phyloP scores from a whole-genome alignment of 805 yeast genomes.

The Wickerhamomyces hampshirensis region DNA sequence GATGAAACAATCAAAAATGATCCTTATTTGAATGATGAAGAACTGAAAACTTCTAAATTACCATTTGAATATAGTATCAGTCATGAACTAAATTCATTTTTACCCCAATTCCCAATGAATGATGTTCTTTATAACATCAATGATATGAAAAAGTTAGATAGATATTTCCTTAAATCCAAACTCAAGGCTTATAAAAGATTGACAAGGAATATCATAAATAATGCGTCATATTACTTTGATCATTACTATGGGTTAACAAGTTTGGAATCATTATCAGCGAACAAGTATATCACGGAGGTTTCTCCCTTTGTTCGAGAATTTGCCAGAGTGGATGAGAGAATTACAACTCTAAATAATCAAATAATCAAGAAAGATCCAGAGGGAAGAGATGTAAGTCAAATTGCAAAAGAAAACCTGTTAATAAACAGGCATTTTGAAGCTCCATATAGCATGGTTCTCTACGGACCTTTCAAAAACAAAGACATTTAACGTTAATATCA shows the following conservation, averaged over 20 bases:
- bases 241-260: constrained; percentile 6
- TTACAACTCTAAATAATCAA: constrained; percentile 2
- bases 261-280: constrained; percentile 11
- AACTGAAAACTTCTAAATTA: constrained; percentile 26
- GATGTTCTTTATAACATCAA: neutral
- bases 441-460: neutral
- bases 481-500: neutral
- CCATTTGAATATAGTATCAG: constrained; percentile 39
- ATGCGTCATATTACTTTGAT: constrained; percentile 2
- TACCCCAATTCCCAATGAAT: constrained; percentile 8
- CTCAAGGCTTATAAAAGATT: constrained; percentile 8
- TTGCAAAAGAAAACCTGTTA: constrained; percentile 1
- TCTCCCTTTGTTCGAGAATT: constrained; percentile 22
- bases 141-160: constrained; percentile 10
- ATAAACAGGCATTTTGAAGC: neutral
- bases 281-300: constrained; percentile 14
- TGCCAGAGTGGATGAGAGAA: constrained; percentile 16
- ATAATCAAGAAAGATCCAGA: constrained; percentile 2
- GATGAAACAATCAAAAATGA: constrained; percentile 35
- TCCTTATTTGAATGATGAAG: constrained; percentile 30
- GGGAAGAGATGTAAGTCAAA: neutral
- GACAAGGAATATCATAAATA: constrained; percentile 12
- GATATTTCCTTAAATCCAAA: constrained; percentile 12
- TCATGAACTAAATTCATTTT: constrained; percentile 1
- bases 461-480: neutral